Percentiles rank a stretch among this genome's conserved stretches.
These are phyloP conservation scores for Aspergillus sp. DNA, from an alignment of 2,329 filamentous ascomycete genomes.

Conservation along the genomic window DNA sequence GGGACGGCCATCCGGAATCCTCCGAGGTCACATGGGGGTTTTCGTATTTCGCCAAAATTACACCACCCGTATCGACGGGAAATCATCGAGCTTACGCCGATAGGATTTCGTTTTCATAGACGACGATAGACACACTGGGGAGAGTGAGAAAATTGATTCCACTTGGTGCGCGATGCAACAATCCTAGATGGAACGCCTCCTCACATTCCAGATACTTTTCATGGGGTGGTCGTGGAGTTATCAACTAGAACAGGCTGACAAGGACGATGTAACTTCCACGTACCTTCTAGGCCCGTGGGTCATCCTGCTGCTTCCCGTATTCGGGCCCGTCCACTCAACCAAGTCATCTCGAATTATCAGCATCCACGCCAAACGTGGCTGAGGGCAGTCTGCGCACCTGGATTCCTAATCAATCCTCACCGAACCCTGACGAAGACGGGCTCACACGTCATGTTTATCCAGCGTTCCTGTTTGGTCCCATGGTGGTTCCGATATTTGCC, in stretches of 20 bases:
- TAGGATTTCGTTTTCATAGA: background rate
- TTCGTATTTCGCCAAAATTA: constrained; percentile 8
- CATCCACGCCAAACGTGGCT: too few species aligned
- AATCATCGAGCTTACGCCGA: background rate
- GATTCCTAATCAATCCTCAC: too few species aligned
- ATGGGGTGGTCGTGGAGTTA: too few species aligned
- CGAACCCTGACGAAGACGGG: too few species aligned
- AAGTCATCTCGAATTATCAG: too few species aligned
- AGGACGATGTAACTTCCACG: constrained; percentile 6
- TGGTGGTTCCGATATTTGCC: constrained; percentile 18
- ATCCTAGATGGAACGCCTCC: background rate
- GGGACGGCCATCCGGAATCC: constrained; percentile 14
- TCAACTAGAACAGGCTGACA: background rate
- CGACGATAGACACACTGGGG: constrained; percentile 28
- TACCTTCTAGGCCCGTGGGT: constrained; percentile 2
- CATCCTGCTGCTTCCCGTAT: background rate
- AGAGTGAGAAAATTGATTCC: constrained; percentile 21
- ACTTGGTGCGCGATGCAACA: constrained; percentile 14
- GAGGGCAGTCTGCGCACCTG: too few species aligned
- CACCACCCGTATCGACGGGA: constrained; percentile 12
- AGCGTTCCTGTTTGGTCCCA: constrained; percentile 2
- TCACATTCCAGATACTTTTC: too few species aligned
- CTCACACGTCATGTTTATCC: background rate
- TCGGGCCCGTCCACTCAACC: background rate
- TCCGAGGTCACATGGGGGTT: constrained; percentile 26